Percentiles rank a stretch among this genome's conserved stretches.
phyloP scores from a whole-genome alignment of 2,329 filamentous ascomycete genomes.

The Colletotrichum cuscutae region DNA sequence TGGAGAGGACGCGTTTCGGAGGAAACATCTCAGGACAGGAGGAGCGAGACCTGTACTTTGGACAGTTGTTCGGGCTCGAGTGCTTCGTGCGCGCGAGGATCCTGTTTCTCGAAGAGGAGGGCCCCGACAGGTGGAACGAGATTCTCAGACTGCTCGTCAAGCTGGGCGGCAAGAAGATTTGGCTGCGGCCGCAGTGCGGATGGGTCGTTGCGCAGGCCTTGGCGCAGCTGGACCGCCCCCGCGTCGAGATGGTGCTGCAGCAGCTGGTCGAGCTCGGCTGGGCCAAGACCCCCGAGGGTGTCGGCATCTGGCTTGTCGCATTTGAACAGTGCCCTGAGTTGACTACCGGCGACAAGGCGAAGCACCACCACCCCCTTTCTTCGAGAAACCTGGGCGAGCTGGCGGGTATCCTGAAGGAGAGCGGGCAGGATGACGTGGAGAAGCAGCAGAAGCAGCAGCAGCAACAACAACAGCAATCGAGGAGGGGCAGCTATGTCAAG shows the following conservation, averaged over 20 bases:
- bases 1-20: conserved; percentile 64
- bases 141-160: conserved; percentile 80
- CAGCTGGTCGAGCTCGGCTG: conserved; percentile 76
- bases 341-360: conserved; percentile 59
- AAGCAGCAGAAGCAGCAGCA: conserved; percentile 40
- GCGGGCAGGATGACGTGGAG: conserved; percentile 59
- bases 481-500: conserved; percentile 43
- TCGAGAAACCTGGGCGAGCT: conserved; percentile 75
- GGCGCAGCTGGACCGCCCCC: conserved; percentile 61
- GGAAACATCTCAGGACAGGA: conserved; percentile 74
- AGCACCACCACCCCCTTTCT: conserved; percentile 83
- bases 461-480: conserved; percentile 40
- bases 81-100: conserved; percentile 84
- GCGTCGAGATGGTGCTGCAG: conserved; percentile 64
- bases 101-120: conserved; percentile 61
- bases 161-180: conserved; percentile 83
- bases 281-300: conserved; percentile 85
- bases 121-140: conserved; percentile 68
- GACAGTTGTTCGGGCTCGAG: conserved; percentile 87
- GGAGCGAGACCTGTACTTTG: conserved; percentile 85
- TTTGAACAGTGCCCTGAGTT: conserved; percentile 71
- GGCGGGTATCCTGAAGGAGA: conserved; percentile 83
- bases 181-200: conserved; percentile 89
- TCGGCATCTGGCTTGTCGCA: conserved; percentile 86
- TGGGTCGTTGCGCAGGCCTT: conserved; percentile 82